Conservation (phyloP, 306 rosid genomes). For the Trifolium pratense region DNA sequence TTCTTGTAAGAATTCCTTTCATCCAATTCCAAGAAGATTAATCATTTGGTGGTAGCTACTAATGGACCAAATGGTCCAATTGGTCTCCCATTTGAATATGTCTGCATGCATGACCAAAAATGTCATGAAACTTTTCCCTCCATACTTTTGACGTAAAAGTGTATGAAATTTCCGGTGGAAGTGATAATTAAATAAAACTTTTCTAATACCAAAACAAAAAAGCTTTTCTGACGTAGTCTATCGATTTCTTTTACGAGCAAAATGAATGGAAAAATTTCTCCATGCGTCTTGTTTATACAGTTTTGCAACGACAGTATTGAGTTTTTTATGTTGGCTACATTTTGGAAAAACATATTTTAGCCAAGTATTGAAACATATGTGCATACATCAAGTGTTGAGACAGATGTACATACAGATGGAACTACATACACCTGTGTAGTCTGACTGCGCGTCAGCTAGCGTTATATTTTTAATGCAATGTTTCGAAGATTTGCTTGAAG, state of each 20-base stretch:
- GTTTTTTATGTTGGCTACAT: no score
- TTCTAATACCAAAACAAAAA: no score
- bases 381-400: no score
- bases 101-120: background rate
- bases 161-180: background rate
- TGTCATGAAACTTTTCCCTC: background rate
- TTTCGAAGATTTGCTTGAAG: no score
- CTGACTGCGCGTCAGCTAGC: no score
- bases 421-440: no score
- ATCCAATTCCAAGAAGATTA: background rate
- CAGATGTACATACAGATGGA: no score
- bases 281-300: background rate
- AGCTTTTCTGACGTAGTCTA: background rate
- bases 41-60: background rate
- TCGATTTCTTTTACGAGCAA: background rate
- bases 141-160: background rate
- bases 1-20: background rate
- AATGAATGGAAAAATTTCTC: no score
- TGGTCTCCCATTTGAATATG: background rate
- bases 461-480: no score
- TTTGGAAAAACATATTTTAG: no score
- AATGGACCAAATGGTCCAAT: slow-evolving; percentile 10
- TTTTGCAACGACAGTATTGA: no score
- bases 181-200: background rate
- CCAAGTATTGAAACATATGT: no score